Base-by-base conservation (phyloP, 768 basidiomycete species). In the Termitomyces sp. region DNA sequence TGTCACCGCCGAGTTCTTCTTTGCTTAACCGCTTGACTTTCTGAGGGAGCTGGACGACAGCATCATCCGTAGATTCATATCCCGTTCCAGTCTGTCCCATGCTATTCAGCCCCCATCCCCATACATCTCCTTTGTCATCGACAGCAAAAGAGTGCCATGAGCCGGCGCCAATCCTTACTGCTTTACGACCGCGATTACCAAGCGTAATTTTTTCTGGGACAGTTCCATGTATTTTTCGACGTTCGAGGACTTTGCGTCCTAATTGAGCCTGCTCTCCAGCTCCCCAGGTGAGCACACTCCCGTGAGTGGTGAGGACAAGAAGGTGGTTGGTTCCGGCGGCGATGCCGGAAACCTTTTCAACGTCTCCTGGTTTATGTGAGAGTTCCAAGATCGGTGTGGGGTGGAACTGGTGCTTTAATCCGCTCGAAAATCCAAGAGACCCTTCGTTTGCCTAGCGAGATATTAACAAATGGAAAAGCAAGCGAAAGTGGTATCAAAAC, bases 41-140 rank as follows among this genome's bases (percentile, higher is more conserved):
- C 63, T 76, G 80, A 1, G 91, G 91, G 0, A 82, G 72, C 58
- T 82, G 80, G 15, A 92, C 81, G 55, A 87, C 76, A 49, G 73
- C 66, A 60, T 81, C 79, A 48, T 80, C 81, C 15, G 71, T 63
- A 9, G 78, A 73, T 12, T 68, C 66, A 60, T 72, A 77, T 6
- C 81, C 81, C 0, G 88, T 86, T 34, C 90, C 91, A 1, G 84
- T 85, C 72, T 93, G 91, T 31, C 89, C 95, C 87, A 81, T 90
- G 72, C 78, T 91, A 72, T 98, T 97, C 59, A 95, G 77, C n/a
- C 96, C 96, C 96, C 96, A 98, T 13, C 85, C 93, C 87, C 88
- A 98, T 9, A 96, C 89, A 51, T 81, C 83, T 31, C 93, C 95
- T 6, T 78, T 75, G 54, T 89, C 83, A 69, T 94, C 89, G 58